Evolutionary conservation across 2,329 filamentous ascomycete genomes (phyloP), one percentile per base, ranked within the genome.

Genomic region (Lecanicillium sp.): DNA sequence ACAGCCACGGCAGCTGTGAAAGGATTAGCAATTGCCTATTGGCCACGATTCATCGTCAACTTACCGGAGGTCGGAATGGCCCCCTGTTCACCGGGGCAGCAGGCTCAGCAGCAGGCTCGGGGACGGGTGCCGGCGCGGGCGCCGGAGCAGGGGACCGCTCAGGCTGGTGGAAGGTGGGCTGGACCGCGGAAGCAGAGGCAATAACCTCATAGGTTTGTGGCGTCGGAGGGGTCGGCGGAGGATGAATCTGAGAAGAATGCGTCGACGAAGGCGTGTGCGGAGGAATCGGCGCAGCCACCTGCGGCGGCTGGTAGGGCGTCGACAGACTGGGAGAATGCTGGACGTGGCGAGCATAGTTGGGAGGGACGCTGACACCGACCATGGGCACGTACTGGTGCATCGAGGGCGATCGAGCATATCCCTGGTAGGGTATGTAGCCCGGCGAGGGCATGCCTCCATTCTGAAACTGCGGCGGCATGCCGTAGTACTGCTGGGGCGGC

Each of bases 1-100:
- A 81, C 21, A 72, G 57, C 79, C 79, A 83, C 9, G 80, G 80
- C 9, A 83, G 64, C 77, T 82, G n/a, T n/a, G n/a, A n/a, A n/a
- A n/a, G n/a, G n/a, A n/a, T n/a, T n/a, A n/a, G n/a, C n/a, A n/a
- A n/a, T n/a, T n/a, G n/a, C n/a, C n/a, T n/a, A n/a, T n/a, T n/a
- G n/a, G n/a, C n/a, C n/a, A 29, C 17, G 14, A 3, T 41, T 10
- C 20, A 26, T 33, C 32, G 46, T 24, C 21, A 19, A 70, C 76
- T 71, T 67, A 81, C 78, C 21, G 76, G 76, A 59, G 72, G 64
- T 50, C 64, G 67, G 53, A 77, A 81, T 4, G 66, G 60, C 20
- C 59, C 53, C 30, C 29, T 33, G 23, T 26, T 24, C 17, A 29
- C 20, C 7, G 37, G 37, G 15, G 23, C 21, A 20, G 37, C 10